These are phyloP conservation scores for Aspergillus saccharolyticus DNA, from an alignment of 495 filamentous ascomycete genomes.

Conservation along the genomic window DNA sequence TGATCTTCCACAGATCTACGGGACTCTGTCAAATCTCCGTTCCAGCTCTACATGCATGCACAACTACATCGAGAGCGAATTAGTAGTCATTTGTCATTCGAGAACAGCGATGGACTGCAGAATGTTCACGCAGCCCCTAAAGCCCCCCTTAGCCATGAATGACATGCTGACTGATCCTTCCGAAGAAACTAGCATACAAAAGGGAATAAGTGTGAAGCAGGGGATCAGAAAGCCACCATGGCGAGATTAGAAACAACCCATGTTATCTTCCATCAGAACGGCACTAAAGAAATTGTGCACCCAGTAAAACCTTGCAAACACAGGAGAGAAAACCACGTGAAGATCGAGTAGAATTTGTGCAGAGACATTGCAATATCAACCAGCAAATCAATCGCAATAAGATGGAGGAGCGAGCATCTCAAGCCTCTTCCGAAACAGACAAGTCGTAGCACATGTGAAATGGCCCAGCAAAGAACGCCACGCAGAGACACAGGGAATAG, in stretches of 20 bases:
- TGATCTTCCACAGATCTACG: no score
- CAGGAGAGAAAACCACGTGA: constrained; percentile 1
- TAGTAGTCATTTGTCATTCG: no score
- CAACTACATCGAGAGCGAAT: no score
- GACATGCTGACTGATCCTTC: not conserved
- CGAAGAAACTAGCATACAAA: not conserved
- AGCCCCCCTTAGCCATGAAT: not conserved
- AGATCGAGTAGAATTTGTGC: not conserved
- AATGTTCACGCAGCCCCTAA: not conserved
- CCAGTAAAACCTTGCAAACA: constrained; percentile 4
- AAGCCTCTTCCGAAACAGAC: not conserved
- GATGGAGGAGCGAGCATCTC: not conserved
- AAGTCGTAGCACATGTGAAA: constrained; percentile 30
- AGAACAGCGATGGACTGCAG: not conserved
- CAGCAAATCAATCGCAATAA: not conserved
- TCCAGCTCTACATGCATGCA: no score
- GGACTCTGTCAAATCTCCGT: no score
- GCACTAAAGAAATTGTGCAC: constrained; percentile 5
- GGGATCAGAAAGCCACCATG: not conserved
- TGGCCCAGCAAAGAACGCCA: constrained; percentile 1
- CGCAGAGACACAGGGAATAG: constrained; percentile 9
- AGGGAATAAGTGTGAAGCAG: not conserved
- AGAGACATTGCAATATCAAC: not conserved
- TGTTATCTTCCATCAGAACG: not conserved
- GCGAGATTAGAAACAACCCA: not conserved